A percentile compares a stretch with the other conserved stretches of the same genome.
These are phyloP conservation scores for Rhodotorula sp. DNA, from an alignment of 1,284 basidiomycete genomes.

Conservation along the genomic window DNA sequence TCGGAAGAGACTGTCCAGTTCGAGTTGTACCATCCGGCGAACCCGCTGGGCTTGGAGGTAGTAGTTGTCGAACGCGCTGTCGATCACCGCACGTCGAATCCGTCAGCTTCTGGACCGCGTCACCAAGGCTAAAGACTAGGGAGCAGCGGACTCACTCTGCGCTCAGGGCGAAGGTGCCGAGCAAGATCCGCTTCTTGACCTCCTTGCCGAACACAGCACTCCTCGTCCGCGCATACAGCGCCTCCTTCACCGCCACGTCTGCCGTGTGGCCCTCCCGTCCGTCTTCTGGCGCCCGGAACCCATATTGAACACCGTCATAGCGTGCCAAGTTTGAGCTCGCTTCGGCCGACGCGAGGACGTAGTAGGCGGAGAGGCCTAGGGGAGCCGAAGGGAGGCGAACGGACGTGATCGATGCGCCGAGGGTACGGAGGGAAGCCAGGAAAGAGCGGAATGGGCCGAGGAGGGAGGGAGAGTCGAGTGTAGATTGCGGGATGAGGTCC, in stretches of 20 bases:
- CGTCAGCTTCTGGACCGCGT: too few relatives aligned
- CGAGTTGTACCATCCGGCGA: conserved; percentile 66
- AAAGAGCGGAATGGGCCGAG: conserved; percentile 54
- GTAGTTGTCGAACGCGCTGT: conserved; percentile 91
- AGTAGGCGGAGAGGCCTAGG: conserved; percentile 88
- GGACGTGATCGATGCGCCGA: conserved; percentile 69
- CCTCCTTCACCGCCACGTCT: conserved; percentile 1
- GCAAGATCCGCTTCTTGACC: conserved; percentile 80
- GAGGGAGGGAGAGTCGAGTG: conserved; percentile 55
- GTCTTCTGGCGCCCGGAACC: conserved; percentile 33
- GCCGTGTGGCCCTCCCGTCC: background rate
- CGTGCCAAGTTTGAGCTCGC: conserved; percentile 89
- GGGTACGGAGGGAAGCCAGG: conserved; percentile 56
- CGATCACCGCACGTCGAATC: too few relatives aligned
- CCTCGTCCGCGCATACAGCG: conserved; percentile 49
- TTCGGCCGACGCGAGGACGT: conserved; percentile 90
- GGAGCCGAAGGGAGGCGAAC: conserved; percentile 75
- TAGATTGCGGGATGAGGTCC: conserved; percentile 71
- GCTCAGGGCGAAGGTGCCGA: conserved; percentile 88
- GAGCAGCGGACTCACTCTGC: conserved; percentile 66
- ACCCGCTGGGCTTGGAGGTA: conserved; percentile 88
- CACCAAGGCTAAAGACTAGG: too few relatives aligned
- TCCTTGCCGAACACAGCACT: conserved; percentile 74
- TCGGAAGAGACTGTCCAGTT: conserved; percentile 72
- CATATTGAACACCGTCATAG: conserved; percentile 76